Conservation (phyloP, 345 rosid genomes). For the Aquilaria malaccensis region DNA sequence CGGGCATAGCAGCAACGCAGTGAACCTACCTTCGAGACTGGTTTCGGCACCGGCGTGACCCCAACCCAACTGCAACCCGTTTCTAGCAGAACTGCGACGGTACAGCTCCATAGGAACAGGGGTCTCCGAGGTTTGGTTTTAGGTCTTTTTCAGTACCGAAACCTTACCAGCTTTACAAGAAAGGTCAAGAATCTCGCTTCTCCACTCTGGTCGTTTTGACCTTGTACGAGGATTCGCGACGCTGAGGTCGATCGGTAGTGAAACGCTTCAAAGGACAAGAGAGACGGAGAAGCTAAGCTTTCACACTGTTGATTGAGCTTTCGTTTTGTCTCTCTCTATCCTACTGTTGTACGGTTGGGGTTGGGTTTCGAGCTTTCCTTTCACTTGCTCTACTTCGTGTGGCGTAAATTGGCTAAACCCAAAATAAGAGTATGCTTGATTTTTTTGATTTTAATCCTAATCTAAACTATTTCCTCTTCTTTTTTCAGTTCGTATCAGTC, state of each 20-base stretch:
- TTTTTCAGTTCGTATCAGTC: too few species aligned
- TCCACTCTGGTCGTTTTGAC: background rate
- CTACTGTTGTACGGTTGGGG: conserved; percentile 22
- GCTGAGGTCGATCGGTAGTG: conserved; percentile 12
- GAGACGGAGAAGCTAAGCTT: conserved; percentile 23
- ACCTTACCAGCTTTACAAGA: conserved; percentile 18
- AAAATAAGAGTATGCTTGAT: too few species aligned
- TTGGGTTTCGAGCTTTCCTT: conserved; percentile 11
- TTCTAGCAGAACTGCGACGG: conserved; percentile 45
- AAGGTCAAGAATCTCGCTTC: background rate
- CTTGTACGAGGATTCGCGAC: conserved; percentile 13
- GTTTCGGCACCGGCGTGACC: conserved; percentile 40
- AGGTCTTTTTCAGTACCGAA: conserved; percentile 37
- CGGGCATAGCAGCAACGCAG: conserved; percentile 13
- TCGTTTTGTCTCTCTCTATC: conserved; percentile 18
- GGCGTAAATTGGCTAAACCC: background rate
- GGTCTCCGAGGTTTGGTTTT: background rate
- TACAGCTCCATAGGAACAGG: conserved; percentile 56
- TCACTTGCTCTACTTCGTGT: background rate
- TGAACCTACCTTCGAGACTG: conserved; percentile 56
- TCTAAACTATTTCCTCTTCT: too few species aligned
- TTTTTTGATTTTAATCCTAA: too few species aligned
- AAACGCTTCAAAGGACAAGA: conserved; percentile 5
- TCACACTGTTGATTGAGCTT: conserved; percentile 23
- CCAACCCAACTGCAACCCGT: conserved; percentile 69